Conservation (phyloP, 2,329 filamentous ascomycete genomes). For the Neopestalotiopsis sp. region DNA sequence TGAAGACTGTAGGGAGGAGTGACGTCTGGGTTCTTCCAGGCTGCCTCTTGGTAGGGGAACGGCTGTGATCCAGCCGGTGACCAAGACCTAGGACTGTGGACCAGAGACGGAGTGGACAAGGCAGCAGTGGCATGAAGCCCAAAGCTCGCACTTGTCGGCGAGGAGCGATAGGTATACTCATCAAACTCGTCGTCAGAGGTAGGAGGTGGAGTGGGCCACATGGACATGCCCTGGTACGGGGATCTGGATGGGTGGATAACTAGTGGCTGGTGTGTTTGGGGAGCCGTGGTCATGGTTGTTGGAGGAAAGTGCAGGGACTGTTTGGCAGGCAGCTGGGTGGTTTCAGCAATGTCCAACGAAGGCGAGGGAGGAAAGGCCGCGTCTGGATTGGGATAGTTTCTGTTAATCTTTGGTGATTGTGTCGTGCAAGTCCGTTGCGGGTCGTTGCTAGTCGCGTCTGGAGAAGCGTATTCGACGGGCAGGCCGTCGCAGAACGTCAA, state of each 20-base stretch:
- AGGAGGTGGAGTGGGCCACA: conserved; percentile 43
- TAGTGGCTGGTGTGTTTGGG: conserved; percentile 23
- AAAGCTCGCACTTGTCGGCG: conserved; percentile 29
- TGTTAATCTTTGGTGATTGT: conserved; percentile 27
- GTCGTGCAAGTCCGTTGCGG: conserved; percentile 26
- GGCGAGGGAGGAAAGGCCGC: conserved; percentile 26
- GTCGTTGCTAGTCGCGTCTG: conserved; percentile 20
- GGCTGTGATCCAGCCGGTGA: conserved; percentile 25
- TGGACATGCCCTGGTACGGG: conserved; percentile 22
- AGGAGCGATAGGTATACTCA: conserved; percentile 40
- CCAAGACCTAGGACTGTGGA: conserved; percentile 38
- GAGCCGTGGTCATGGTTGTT: conserved; percentile 18
- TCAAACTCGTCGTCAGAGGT: conserved; percentile 43
- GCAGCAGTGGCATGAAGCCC: conserved; percentile 18
- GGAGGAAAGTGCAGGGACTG: conserved; percentile 18
- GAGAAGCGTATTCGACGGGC: conserved; percentile 27
- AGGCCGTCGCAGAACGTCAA: conserved; percentile 26
- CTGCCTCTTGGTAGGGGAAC: conserved; percentile 21
- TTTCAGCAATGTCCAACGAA: conserved; percentile 23
- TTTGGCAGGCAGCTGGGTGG: conserved; percentile 21
- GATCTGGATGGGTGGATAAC: conserved; percentile 29
- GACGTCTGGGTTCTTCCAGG: conserved; percentile 20
- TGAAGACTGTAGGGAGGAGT: conserved; percentile 20
- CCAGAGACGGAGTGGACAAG: conserved; percentile 19
- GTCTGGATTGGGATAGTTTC: conserved; percentile 21